phyloP scores from a whole-genome alignment of 257 asterid genomes.

The Nicotiana knightiana region DNA sequence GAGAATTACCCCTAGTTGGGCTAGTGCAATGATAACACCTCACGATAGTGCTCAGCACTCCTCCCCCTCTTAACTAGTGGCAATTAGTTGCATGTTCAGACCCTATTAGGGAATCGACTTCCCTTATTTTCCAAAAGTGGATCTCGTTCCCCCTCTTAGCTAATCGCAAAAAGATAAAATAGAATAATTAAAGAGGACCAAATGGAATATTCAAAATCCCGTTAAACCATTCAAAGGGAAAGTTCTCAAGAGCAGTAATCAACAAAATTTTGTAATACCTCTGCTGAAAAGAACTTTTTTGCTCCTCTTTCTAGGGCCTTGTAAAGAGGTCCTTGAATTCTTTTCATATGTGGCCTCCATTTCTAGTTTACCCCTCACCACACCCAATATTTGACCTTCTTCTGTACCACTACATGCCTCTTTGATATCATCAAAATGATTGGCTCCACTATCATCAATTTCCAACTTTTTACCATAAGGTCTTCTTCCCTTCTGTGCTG shows the following conservation, averaged over 20 bases:
- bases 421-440: constrained; percentile 54
- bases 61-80: no score
- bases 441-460: constrained; percentile 36
- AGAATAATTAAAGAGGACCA: not conserved
- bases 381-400: constrained; percentile 52
- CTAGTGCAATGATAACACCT: not conserved
- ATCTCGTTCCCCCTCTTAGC: not conserved
- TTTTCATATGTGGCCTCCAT: constrained; percentile 32
- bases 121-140: not conserved
- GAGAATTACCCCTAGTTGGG: not conserved
- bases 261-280: constrained; percentile 39
- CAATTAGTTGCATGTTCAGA: not conserved
- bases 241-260: constrained; percentile 5
- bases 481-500: constrained; percentile 34
- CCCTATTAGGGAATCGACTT: not conserved
- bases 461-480: constrained; percentile 39
- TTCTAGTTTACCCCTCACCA: constrained; percentile 32
- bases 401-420: constrained; percentile 88
- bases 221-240: not conserved
- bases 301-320: constrained; percentile 57
- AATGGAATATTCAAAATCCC: not conserved
- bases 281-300: constrained; percentile 56
- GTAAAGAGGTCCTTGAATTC: constrained; percentile 35
- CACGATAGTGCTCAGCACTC: not conserved
- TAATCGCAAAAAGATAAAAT: not conserved